Evolutionary conservation across 2,329 filamentous ascomycete genomes (phyloP), one percentile per base, ranked within the genome.

Genomic region (Elsinoe perseae): DNA sequence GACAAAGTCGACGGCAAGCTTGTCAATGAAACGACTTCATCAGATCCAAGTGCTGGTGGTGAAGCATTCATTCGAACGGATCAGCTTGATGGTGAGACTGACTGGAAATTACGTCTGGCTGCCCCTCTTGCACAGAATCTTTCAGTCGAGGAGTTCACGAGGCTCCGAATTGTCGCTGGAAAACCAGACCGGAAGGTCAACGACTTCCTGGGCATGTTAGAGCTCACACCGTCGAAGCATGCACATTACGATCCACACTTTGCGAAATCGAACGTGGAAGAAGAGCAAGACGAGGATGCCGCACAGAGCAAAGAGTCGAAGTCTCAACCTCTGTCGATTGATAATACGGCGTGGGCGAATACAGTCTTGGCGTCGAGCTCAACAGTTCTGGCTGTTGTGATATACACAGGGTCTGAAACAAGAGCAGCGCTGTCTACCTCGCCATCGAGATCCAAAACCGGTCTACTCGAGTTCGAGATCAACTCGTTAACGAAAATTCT

Each of bases 301-400:
- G 58, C 66, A 32, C 53, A 57, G 2, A 27, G 25, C 14, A 6
- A 58, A 53, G 50, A 59, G 36, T 52, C 56, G 18, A 56, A 55
- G 57, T 87, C 86, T 4, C 81, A 85, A 2, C 84, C 91, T 1
- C 76, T 98, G 34, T 89, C 83, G 1, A 96, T 98, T 60, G 93
- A 98, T 71, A 96, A 98, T 67, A 97, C 93, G 6, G 93, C 95
- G 8, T 98, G 95, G 93, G 92, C 92, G 16, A 98, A 97, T 68
- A 98, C 93, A 0, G 87, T 98, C 21, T 86, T 98, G 59, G 93
- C 93, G 1, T 97, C 92, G 1, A 93, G 91, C 68, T 92, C 87
- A 1, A 87, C 82, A 3, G 93, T 93, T 0, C 77, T 95, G 58
- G 92, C 91, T 2, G 89, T 91, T 1, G 88, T 98, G 52, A 79